Conservation (phyloP, 345 rosid genomes). For the Arabis alpina region DNA sequence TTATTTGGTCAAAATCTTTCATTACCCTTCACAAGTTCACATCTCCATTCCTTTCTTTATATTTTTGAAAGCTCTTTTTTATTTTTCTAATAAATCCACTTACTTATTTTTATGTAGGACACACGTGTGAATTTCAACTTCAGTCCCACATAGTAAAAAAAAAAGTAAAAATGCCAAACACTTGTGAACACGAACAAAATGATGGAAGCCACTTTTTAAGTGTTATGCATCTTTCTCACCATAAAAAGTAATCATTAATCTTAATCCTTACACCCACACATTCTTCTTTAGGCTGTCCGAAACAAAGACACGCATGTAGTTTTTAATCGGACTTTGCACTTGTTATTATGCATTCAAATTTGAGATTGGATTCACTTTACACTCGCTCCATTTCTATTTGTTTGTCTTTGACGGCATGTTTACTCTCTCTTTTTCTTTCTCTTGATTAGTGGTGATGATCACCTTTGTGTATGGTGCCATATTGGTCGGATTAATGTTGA, state of each 20-base stretch:
- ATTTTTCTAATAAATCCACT: neutral
- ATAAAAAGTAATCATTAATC: neutral
- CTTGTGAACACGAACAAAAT: neutral
- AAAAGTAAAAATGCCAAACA: conserved; percentile 7
- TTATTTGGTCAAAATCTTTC: conserved; percentile 32
- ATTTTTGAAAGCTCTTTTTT: neutral
- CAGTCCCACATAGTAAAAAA: conserved; percentile 2
- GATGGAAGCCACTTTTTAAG: too few species aligned
- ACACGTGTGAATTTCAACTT: conserved; percentile 19
- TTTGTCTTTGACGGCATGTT: conserved; percentile 34
- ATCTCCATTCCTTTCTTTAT: conserved; percentile 5
- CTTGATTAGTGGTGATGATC: conserved; percentile 18
- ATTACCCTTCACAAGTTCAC: neutral
- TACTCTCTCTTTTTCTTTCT: neutral
- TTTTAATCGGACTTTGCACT: conserved; percentile 21
- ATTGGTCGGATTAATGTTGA: conserved; percentile 18
- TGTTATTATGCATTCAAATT: conserved; percentile 16
- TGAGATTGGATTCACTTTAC: conserved; percentile 29
- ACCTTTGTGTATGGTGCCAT: conserved; percentile 28
- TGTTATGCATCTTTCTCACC: neutral
- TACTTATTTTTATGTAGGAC: neutral
- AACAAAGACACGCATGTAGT: conserved; percentile 37
- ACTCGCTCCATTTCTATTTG: conserved; percentile 1
- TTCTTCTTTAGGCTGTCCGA: conserved; percentile 18
- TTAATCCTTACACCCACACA: conserved; percentile 12